phyloP scores from a whole-genome alignment of 768 basidiomycete genomes.

The Pholiota molesta region DNA sequence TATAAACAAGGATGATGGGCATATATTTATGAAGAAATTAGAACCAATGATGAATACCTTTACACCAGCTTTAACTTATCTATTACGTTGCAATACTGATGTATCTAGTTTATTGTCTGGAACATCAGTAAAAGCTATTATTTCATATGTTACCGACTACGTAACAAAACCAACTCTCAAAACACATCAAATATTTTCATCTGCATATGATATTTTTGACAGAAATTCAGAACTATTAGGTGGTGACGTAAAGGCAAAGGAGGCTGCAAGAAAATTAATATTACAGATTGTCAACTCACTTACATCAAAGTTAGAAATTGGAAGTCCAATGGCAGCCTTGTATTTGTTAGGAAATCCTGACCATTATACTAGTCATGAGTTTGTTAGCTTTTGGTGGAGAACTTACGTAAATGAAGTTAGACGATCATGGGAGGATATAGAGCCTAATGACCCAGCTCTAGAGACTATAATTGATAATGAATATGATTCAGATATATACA shows the following conservation, averaged over 20 bases:
- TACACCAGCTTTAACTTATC: constrained; percentile 31
- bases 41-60: constrained; percentile 42
- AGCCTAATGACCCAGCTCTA: no score
- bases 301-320: constrained; percentile 38
- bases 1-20: constrained; percentile 31
- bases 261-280: constrained; percentile 32
- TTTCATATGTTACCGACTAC: constrained; percentile 46
- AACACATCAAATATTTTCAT: constrained; percentile 40
- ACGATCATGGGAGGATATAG: no score
- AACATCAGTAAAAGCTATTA: constrained; percentile 39
- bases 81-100: constrained; percentile 41
- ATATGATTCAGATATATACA: no score
- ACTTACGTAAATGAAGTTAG: constrained; percentile 23
- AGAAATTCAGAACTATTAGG: constrained; percentile 26
- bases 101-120: constrained; percentile 40
- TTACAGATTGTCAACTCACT: constrained; percentile 39
- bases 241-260: constrained; percentile 6
- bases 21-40: constrained; percentile 32
- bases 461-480: no score
- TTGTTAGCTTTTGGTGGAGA: constrained; percentile 36
- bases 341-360: constrained; percentile 40
- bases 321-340: constrained; percentile 37
- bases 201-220: constrained; percentile 27
- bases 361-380: constrained; percentile 40
- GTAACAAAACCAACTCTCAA: constrained; percentile 43